Evolutionary conservation across 371 early-diverging fungal species (phyloP), one percentile per base, ranked within the genome.

Genomic region (Apophysomyces sp.): DNA sequence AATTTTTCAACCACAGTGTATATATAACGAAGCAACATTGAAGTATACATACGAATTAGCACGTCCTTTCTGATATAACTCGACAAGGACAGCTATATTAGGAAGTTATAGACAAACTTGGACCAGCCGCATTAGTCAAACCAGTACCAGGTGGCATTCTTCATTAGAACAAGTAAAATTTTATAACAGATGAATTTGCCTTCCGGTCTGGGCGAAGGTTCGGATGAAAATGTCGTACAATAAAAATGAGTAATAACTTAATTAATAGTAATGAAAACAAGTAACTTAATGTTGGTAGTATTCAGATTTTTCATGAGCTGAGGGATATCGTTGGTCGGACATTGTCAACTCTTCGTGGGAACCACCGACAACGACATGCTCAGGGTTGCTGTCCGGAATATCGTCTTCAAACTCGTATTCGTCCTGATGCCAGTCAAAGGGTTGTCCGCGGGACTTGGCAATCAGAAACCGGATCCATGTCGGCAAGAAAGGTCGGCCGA

Each of bases 401-500:
- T 44, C 49, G 26, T 44, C 49, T 18, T 72, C 73, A 55, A 68
- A 72, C 2, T 72, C 71, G n/a, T 68, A 65, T 39, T 72, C 74
- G 52, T 74, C 71, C 30, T 65, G 41, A 34, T 71, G 30, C 72
- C 72, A 72, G n/a, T 73, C 64, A 28, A 77, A 73, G 1, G 63
- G 57, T 29, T 60, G 27, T 18, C 78, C 75, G 8, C 59, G 67
- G 5, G 54, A 34, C 40, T 72, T 73, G 51, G 76, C 76, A 52
- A 61, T 15, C 15, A 76, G 15, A 49, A 55, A 79, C n/a, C 72
- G 80, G 7, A 76, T 68, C 74, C 77, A 80, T 11, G 52, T 41
- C 28, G 80, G 80, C 6, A 65, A 53, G 49, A 80, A 74, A 7
- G 77, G 60, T 21, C 68, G 62, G 28, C 72, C 62, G 18, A 76